Evolutionary conservation across 169 alveolate species (phyloP).

Genomic region (Babesia ovata): DNA sequence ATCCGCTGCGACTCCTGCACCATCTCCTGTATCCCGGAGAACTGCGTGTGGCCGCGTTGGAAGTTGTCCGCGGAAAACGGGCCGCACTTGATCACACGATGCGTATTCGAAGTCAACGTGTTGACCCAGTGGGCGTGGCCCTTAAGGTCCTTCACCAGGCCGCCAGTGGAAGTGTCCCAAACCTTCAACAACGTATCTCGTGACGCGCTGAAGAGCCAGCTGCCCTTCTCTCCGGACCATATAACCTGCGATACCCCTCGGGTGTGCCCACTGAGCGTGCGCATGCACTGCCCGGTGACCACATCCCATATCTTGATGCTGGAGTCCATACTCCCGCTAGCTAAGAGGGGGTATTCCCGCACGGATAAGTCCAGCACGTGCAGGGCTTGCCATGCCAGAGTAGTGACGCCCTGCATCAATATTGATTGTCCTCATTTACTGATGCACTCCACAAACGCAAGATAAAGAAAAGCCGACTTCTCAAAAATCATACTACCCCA

Average conservation of each 20-base stretch:
- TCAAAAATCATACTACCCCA: too few relatives aligned
- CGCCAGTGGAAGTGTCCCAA: slow-evolving; percentile 84
- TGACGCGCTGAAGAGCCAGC: slow-evolving; percentile 87
- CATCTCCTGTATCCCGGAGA: slow-evolving; percentile 43
- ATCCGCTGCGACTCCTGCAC: slow-evolving; percentile 49
- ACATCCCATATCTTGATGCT: slow-evolving; percentile 91
- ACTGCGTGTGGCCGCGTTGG: slow-evolving; percentile 45
- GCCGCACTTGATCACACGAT: slow-evolving; percentile 88
- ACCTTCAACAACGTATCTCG: slow-evolving; percentile 94
- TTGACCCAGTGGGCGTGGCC: slow-evolving; percentile 99
- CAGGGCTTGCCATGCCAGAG: slow-evolving; percentile 91
- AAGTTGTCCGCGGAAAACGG: slow-evolving; percentile 81
- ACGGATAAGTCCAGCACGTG: slow-evolving; percentile 70
- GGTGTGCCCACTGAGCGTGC: slow-evolving; percentile 89
- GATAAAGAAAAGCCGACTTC: too few relatives aligned
- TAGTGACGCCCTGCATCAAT: slow-evolving; percentile 73
- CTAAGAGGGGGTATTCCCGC: slow-evolving; percentile 55
- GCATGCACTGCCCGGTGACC: slow-evolving; percentile 75
- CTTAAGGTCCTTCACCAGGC: slow-evolving; percentile 74
- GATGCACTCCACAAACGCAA: too few relatives aligned
- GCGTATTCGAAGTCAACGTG: slow-evolving; percentile 94
- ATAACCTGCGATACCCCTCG: slow-evolving; percentile 90
- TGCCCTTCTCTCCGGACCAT: slow-evolving; percentile 91
- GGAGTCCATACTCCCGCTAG: slow-evolving; percentile 87
- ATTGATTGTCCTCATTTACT: neutral